Evolutionary conservation across 2,329 filamentous ascomycete species (phyloP).

Genomic region (Trichoderma sp.): DNA sequence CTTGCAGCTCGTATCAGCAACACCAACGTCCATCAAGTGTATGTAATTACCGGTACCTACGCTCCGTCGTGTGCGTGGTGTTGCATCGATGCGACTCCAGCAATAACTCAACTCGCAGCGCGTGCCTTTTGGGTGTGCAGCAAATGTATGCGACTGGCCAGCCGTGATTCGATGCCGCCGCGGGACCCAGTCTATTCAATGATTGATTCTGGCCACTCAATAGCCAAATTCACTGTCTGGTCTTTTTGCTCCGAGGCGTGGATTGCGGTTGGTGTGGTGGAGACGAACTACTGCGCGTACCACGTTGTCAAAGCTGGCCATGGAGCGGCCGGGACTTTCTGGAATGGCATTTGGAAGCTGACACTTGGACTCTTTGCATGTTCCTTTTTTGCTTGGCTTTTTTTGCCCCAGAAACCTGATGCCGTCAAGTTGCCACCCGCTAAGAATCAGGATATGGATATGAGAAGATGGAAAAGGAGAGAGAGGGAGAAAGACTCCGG

Average conservation of each 20-base stretch:
- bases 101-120: not conserved
- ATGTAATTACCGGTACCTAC: not conserved
- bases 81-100: not conserved
- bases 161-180: not conserved
- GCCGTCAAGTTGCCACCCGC: constrained; percentile 2
- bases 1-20: constrained; percentile 5
- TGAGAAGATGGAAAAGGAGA: not conserved
- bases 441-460: not conserved
- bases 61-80: not conserved
- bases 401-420: not conserved
- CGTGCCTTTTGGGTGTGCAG: not conserved
- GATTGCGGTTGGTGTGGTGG: constrained; percentile 6
- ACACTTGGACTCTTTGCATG: not conserved
- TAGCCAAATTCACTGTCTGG: not conserved
- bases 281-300: constrained; percentile 23
- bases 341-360: constrained; percentile 21
- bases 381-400: not conserved
- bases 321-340: constrained; percentile 17
- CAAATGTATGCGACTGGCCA: not conserved
- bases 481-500: not conserved
- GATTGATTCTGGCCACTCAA: not conserved
- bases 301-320: constrained; percentile 18
- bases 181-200: not conserved
- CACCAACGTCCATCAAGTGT: not conserved
- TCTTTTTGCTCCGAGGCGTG: not conserved